Conservation (phyloP, 83 land plant species). For the Isoetes engelmannii region DNA sequence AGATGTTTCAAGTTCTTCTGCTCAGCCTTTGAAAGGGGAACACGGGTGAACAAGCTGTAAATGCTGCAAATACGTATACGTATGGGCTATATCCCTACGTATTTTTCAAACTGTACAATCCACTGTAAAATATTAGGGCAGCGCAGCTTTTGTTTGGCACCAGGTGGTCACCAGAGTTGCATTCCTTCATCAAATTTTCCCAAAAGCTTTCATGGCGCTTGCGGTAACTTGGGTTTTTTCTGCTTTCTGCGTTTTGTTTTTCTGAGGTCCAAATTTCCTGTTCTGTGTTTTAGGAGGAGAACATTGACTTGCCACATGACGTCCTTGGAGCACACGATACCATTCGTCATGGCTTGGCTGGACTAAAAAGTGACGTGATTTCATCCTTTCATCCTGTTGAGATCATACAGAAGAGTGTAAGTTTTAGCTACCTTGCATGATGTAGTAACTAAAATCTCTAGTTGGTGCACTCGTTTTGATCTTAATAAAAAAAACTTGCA, state of each 20-base stretch:
- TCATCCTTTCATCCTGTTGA: conserved; percentile 37
- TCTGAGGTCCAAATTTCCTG: not conserved
- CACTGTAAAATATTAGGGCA: no score
- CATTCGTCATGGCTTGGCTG: conserved; percentile 45
- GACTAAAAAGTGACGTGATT: conserved; percentile 46
- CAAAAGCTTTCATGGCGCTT: no score
- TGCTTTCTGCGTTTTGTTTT: no score
- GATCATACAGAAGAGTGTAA: conserved; percentile 25
- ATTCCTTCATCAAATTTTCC: no score
- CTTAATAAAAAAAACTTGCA: conserved; percentile 15
- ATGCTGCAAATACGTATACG: no score
- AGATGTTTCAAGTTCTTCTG: conserved; percentile 64
- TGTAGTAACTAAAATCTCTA: not conserved
- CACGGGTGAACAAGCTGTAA: conserved; percentile 84
- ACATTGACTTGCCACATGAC: conserved; percentile 24
- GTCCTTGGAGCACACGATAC: conserved; percentile 33
- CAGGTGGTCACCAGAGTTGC: no score
- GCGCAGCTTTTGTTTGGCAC: no score
- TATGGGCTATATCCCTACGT: no score
- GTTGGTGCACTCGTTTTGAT: no score
- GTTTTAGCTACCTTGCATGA: conserved; percentile 19
- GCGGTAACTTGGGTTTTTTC: no score
- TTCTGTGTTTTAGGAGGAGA: conserved; percentile 10
- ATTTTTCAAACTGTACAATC: no score
- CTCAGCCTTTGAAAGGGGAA: conserved; percentile 72